These are phyloP conservation scores for Pichia insulana DNA, from an alignment of 805 yeast species.

Conservation along the genomic window DNA sequence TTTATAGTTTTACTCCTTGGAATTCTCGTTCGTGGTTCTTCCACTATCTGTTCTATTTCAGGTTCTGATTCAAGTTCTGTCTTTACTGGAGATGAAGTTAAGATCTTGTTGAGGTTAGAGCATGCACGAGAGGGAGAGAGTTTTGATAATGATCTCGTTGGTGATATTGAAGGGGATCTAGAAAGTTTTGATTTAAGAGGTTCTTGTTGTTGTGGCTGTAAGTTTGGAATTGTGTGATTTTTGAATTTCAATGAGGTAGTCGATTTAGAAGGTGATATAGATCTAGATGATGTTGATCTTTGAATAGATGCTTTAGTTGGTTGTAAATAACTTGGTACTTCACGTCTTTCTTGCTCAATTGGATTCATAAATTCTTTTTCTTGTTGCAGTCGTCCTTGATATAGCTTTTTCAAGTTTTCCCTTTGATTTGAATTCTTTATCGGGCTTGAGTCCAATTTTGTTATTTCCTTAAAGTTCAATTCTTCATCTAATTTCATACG, in stretches of 20 bases:
- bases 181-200: slow-evolving; percentile 3
- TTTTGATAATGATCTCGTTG: slow-evolving; percentile 7
- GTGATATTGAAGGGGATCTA: slow-evolving; percentile 9
- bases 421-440: slow-evolving; percentile 22
- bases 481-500: slow-evolving; percentile 21
- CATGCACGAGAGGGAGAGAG: slow-evolving; percentile 16
- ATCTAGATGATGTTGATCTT: slow-evolving; percentile 8
- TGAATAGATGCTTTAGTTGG: slow-evolving; percentile 18
- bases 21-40: not conserved
- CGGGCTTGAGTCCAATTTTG: slow-evolving; percentile 19
- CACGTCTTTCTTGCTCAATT: not conserved
- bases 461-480: slow-evolving; percentile 19
- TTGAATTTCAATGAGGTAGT: slow-evolving; percentile 2
- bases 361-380: not conserved
- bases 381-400: not conserved
- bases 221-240: not conserved
- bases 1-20: slow-evolving; percentile 3
- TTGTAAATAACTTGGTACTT: slow-evolving; percentile 16
- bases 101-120: slow-evolving; percentile 14
- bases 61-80: not conserved
- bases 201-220: slow-evolving; percentile 1
- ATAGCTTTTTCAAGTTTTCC: slow-evolving; percentile 14
- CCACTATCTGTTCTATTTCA: not conserved
- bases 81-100: slow-evolving; percentile 2
- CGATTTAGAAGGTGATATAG: slow-evolving; percentile 10